Evolutionary conservation across 2,329 filamentous ascomycete genomes (phyloP).

Genomic region (Monilinia aucupariae): DNA sequence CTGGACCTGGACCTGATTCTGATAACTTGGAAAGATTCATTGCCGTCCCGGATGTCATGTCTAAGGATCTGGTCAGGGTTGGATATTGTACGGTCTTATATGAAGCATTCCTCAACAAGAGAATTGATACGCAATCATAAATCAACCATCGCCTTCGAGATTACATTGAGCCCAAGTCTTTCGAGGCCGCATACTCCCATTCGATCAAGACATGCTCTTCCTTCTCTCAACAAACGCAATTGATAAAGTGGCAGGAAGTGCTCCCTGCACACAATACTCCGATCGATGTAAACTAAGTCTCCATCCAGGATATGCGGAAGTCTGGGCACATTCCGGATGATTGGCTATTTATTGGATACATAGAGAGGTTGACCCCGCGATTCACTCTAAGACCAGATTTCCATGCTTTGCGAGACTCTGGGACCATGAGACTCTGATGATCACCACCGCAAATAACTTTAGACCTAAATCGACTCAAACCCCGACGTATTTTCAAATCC

Average conservation of each 20-base stretch:
- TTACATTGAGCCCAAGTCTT: not conserved
- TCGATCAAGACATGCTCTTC: too few relatives aligned
- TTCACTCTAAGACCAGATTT: not conserved
- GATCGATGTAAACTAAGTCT: not conserved
- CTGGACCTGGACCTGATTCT: too few relatives aligned
- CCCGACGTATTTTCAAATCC: not conserved
- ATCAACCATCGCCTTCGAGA: not conserved
- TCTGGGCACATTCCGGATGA: not conserved
- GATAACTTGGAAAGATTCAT: too few relatives aligned
- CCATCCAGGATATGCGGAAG: not conserved
- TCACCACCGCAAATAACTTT: not conserved
- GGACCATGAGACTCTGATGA: not conserved
- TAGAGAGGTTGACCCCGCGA: not conserved
- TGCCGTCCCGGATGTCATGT: too few relatives aligned
- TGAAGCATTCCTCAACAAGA: not conserved
- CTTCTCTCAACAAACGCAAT: not conserved
- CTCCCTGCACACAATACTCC: slow-evolving; percentile 10
- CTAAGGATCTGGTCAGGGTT: too few relatives aligned
- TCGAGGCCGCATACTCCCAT: too few relatives aligned
- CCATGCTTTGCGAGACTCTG: not conserved
- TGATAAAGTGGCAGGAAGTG: slow-evolving; percentile 11
- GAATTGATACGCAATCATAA: not conserved
- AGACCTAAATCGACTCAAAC: not conserved
- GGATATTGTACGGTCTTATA: too few relatives aligned
- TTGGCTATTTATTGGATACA: not conserved